These are phyloP conservation scores for Mycena pura DNA, from an alignment of 768 basidiomycete species.

Conservation along the genomic window DNA sequence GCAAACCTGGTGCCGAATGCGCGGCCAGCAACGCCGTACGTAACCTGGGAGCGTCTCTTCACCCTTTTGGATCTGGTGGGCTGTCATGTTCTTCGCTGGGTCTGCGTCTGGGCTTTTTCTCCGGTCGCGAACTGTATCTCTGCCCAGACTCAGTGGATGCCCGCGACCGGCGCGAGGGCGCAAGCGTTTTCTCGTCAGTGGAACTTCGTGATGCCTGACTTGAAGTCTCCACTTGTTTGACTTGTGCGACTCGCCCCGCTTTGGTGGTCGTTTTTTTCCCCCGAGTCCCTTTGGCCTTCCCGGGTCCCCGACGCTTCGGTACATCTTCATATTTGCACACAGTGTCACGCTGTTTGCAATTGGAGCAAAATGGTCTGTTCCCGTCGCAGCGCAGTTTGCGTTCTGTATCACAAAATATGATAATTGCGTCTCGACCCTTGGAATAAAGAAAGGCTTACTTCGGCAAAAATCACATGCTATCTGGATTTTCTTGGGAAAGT, in stretches of 20 bases:
- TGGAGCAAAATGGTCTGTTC: slow-evolving; percentile 63
- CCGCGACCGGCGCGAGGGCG: slow-evolving; percentile 40
- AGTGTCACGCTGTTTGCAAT: slow-evolving; percentile 62
- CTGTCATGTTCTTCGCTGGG: slow-evolving; percentile 7
- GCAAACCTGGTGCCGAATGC: slow-evolving; percentile 55
- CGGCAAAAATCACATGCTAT: slow-evolving; percentile 84
- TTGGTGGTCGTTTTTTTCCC: slow-evolving; percentile 42
- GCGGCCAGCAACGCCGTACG: slow-evolving; percentile 61
- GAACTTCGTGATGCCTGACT: slow-evolving; percentile 12
- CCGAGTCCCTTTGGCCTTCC: slow-evolving; percentile 70
- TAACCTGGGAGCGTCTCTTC: slow-evolving; percentile 41
- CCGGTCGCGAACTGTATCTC: slow-evolving; percentile 16
- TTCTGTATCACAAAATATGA: slow-evolving; percentile 43
- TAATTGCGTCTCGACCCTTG: neutral
- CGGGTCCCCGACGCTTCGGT: slow-evolving; percentile 71
- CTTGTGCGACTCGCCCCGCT: slow-evolving; percentile 10
- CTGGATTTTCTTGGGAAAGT: slow-evolving; percentile 53
- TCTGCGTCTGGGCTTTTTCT: slow-evolving; percentile 1
- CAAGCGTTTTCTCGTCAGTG: slow-evolving; percentile 30
- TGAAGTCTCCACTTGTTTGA: slow-evolving; percentile 24
- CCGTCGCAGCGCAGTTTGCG: slow-evolving; percentile 83
- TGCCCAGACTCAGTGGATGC: slow-evolving; percentile 36
- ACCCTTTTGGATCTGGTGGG: slow-evolving; percentile 1
- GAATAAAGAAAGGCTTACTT: slow-evolving; percentile 50
- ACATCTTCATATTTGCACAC: slow-evolving; percentile 60